Evolutionary conservation across 805 yeast species (phyloP), one percentile per base, ranked within the genome.

Genomic region (Wickerhamiella siamensis): DNA sequence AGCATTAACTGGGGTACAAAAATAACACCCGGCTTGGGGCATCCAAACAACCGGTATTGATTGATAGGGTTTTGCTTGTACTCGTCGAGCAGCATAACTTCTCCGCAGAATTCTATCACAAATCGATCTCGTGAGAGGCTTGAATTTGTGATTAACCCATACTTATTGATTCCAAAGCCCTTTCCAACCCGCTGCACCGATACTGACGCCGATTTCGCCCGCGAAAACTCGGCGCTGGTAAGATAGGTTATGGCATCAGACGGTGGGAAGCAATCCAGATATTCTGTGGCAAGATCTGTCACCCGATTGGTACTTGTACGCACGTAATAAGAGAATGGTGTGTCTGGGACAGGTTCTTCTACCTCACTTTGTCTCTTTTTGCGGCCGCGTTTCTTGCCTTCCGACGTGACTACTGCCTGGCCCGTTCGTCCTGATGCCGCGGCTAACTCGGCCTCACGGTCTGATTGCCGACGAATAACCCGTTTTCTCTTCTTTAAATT

Each of bases 1-100:
- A 86, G 51, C 0, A 79, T 78, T 40, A 77, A 58, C n/a, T 64
- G 60, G 41, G 75, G 73, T 6, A 57, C 51, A 48, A 76, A 74
- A 9, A 71, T 50, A 0, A 75, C 79, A 36, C 70, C 69, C 3
- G 79, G 79, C 41, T 70, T 69, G 75, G 78, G 44, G 79, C 78
- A 5, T 79, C 95, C 78, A 76, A 75, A 15, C 15, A 71, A 55
- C 49, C 75, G 60, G 59, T 84, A 88, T 55, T 86, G 95, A 59
- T 87, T 88, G 42, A 74, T 65, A 20, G 75, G 68, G 51, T 83
- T 80, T 2, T 59, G 55, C 17, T 71, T 69, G 57, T 87, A 87
- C 50, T 71, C 74, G 21, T 70, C 66, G 50, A 76, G 79, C 40
- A 72, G 65, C 48, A 76, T 79, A 2, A 88, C 59, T 50, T 80